Evolutionary conservation across 805 yeast species (phyloP).

Genomic region (Pichia californica): DNA sequence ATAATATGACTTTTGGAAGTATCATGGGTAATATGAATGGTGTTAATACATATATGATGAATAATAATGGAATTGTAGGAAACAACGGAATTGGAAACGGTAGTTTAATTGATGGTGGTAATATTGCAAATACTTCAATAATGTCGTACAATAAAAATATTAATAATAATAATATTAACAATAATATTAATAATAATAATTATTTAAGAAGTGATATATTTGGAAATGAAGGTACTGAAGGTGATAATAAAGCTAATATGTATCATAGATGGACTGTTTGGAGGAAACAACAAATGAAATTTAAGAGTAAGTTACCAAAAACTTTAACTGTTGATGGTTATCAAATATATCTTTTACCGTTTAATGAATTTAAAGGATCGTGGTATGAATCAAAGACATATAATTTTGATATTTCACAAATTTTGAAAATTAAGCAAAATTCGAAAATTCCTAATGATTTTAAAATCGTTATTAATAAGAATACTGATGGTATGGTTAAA

Average conservation of each 20-base stretch:
- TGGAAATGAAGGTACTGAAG: constrained; percentile 1
- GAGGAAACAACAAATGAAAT: constrained; percentile 82
- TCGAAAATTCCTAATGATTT: constrained; percentile 70
- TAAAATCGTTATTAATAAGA: constrained; percentile 69
- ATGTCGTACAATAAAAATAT: not conserved
- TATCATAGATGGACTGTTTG: constrained; percentile 83
- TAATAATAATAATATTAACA: not conserved
- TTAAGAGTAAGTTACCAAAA: constrained; percentile 73
- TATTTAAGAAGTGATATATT: not conserved
- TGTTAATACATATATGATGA: not conserved
- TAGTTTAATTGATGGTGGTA: not conserved
- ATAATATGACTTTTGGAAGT: not conserved
- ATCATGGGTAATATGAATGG: not conserved
- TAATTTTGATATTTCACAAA: constrained; percentile 78
- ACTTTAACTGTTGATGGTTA: constrained; percentile 91
- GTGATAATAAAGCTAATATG: constrained; percentile 20
- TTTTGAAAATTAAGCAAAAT: constrained; percentile 69
- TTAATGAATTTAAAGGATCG: constrained; percentile 56
- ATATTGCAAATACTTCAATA: not conserved
- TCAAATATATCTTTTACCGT: constrained; percentile 80
- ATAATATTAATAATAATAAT: constrained; percentile 3
- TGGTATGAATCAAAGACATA: constrained; percentile 76
- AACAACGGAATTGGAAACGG: not conserved
- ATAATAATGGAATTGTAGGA: not conserved
- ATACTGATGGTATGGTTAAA: constrained; percentile 51